These are phyloP conservation scores for Hemisphaericaspora subhashii DNA, from an alignment of 1,139 yeast species.

Conservation along the genomic window DNA sequence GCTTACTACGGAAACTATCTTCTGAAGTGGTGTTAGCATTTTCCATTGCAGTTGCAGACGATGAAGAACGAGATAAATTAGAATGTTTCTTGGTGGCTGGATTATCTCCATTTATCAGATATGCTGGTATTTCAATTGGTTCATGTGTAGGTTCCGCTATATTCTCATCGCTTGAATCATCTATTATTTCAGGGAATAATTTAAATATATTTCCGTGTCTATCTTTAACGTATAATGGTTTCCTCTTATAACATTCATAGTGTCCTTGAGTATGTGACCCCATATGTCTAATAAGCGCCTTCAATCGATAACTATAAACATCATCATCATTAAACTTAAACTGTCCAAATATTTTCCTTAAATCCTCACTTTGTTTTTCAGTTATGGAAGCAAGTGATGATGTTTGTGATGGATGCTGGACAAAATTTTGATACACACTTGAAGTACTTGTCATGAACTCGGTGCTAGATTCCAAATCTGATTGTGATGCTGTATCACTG, in stretches of 20 bases:
- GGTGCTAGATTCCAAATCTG: not conserved
- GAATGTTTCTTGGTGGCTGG: not conserved
- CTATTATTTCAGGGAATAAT: conserved; percentile 46
- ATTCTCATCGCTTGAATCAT: conserved; percentile 19
- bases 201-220: conserved; percentile 47
- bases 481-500: not conserved
- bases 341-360: conserved; percentile 38
- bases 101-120: not conserved
- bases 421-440: not conserved
- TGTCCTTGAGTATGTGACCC: conserved; percentile 93
- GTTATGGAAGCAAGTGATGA: conserved; percentile 26
- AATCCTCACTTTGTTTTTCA: conserved; percentile 38
- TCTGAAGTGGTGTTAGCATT: conserved; percentile 12
- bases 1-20: conserved; percentile 34
- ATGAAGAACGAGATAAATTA: conserved; percentile 8
- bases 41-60: conserved; percentile 4
- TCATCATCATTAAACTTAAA: conserved; percentile 48
- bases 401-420: conserved; percentile 3
- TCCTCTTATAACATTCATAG: conserved; percentile 75
- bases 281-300: conserved; percentile 76
- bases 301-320: conserved; percentile 55
- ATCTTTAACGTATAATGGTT: conserved; percentile 61
- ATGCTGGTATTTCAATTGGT: not conserved
- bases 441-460: not conserved
- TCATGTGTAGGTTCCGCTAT: conserved; percentile 2